A percentile compares a stretch with the other conserved stretches of the same genome.
phyloP scores from a whole-genome alignment of 139 green algal genomes.

The Nannochloris sp. region DNA sequence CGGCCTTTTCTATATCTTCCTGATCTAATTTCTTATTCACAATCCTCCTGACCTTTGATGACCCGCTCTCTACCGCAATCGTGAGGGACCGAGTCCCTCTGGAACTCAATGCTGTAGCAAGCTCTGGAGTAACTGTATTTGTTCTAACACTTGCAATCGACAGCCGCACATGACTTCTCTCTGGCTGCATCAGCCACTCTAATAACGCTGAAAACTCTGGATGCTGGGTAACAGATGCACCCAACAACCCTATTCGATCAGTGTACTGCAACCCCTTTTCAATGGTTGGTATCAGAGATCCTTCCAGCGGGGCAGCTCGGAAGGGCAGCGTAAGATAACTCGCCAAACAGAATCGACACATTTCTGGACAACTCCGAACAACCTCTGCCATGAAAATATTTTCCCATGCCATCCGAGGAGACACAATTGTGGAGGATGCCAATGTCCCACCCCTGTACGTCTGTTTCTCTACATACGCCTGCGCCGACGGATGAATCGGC shows the following conservation, averaged over 20 bases:
- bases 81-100: constrained; percentile 42
- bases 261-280: constrained; percentile 35
- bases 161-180: constrained; percentile 32
- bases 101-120: constrained; percentile 27
- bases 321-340: constrained; percentile 47
- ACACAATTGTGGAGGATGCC: constrained; percentile 39
- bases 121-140: constrained; percentile 42
- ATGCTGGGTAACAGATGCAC: constrained; percentile 46
- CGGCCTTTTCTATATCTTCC: constrained; percentile 28
- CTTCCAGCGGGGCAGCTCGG: constrained; percentile 29
- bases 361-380: constrained; percentile 44
- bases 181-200: constrained; percentile 27
- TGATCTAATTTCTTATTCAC: constrained; percentile 40
- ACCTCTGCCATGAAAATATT: constrained; percentile 49
- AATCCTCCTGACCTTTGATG: constrained; percentile 30
- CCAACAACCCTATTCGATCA: constrained; percentile 39
- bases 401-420: constrained; percentile 41
- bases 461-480: constrained; percentile 35
- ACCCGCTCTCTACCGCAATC: constrained; percentile 45
- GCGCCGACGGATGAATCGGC: not conserved
- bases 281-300: constrained; percentile 38
- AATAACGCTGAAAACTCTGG: constrained; percentile 42
- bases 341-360: constrained; percentile 45
- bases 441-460: constrained; percentile 37
- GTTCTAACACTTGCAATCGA: constrained; percentile 34